phyloP scores from a whole-genome alignment of 768 basidiomycete species.

The Multifurca ochricompacta region DNA sequence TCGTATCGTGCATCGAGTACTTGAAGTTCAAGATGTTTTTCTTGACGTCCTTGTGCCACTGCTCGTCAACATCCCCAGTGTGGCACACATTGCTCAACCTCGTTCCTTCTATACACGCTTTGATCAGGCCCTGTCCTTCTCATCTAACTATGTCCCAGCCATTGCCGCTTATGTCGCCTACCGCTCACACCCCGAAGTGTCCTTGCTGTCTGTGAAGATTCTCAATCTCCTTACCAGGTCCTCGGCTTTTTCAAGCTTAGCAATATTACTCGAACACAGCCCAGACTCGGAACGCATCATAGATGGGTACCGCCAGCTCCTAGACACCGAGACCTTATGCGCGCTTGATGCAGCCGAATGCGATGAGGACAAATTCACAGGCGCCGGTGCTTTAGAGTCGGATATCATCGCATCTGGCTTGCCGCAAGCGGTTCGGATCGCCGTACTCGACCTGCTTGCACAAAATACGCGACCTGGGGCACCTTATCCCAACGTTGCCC shows the following conservation, averaged over 20 bases:
- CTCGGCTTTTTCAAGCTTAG: slow-evolving; percentile 60
- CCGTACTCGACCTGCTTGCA: slow-evolving; percentile 76
- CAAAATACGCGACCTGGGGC: slow-evolving; percentile 58
- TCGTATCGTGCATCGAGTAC: slow-evolving; percentile 68
- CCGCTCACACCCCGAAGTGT: slow-evolving; percentile 63
- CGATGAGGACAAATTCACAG: slow-evolving; percentile 53
- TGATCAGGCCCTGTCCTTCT: slow-evolving; percentile 67
- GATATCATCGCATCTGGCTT: slow-evolving; percentile 40
- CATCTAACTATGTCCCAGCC: slow-evolving; percentile 65
- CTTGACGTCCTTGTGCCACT: slow-evolving; percentile 80
- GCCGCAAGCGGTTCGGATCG: slow-evolving; percentile 62
- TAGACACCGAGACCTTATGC: slow-evolving; percentile 54
- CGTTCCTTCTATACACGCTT: slow-evolving; percentile 66
- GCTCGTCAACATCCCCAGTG: slow-evolving; percentile 56
- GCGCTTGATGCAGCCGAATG: slow-evolving; percentile 56
- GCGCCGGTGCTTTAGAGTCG: slow-evolving; percentile 62
- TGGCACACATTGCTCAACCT: slow-evolving; percentile 48
- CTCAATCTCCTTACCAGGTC: slow-evolving; percentile 60
- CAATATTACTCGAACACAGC: slow-evolving; percentile 72
- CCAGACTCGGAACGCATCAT: slow-evolving; percentile 80
- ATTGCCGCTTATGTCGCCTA: slow-evolving; percentile 75
- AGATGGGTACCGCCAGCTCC: slow-evolving; percentile 62
- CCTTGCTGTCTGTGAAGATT: slow-evolving; percentile 72
- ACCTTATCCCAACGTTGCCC: slow-evolving; percentile 75
- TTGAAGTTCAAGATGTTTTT: slow-evolving; percentile 86